Percentiles rank a stretch among this genome's conserved stretches.
Evolutionary conservation across 202 grass and related monocot species (phyloP).

Genomic region (Hordeum pubiflorum): DNA sequence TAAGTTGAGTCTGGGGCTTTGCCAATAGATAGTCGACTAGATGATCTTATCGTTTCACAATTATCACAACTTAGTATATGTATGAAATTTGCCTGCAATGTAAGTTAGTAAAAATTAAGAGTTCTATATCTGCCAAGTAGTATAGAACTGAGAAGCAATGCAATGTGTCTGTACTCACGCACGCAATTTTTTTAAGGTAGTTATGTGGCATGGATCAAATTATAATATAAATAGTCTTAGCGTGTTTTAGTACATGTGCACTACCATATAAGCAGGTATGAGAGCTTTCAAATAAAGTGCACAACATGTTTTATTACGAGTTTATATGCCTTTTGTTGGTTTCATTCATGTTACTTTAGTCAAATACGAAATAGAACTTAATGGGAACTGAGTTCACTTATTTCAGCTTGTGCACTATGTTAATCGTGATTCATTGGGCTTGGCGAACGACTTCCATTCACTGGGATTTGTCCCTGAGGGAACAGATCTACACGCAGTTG

Average conservation of each 20-base stretch:
- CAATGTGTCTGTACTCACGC: background rate
- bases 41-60: background rate
- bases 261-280: conserved; percentile 3
- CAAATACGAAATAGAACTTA: conserved; percentile 3
- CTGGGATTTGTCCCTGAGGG: conserved; percentile 91
- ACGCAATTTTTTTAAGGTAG: background rate
- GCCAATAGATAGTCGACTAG: background rate
- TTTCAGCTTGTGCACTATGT: conserved; percentile 94
- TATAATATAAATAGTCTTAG: background rate
- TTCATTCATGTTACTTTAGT: conserved; percentile 13
- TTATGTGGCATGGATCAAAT: background rate
- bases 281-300: background rate
- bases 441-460: conserved; percentile 95
- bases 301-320: background rate
- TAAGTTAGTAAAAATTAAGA: background rate
- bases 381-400: conserved; percentile 9
- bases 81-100: background rate
- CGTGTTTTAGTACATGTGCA: background rate
- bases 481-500: conserved; percentile 72
- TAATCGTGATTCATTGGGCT: conserved; percentile 71
- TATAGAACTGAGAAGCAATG: background rate
- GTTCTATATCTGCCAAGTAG: background rate
- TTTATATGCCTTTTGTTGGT: conserved; percentile 16
- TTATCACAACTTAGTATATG: background rate
- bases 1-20: background rate